These are phyloP conservation scores for Phytophthora constricta DNA, from an alignment of 352 stramenopile genomes.

Conservation along the genomic window DNA sequence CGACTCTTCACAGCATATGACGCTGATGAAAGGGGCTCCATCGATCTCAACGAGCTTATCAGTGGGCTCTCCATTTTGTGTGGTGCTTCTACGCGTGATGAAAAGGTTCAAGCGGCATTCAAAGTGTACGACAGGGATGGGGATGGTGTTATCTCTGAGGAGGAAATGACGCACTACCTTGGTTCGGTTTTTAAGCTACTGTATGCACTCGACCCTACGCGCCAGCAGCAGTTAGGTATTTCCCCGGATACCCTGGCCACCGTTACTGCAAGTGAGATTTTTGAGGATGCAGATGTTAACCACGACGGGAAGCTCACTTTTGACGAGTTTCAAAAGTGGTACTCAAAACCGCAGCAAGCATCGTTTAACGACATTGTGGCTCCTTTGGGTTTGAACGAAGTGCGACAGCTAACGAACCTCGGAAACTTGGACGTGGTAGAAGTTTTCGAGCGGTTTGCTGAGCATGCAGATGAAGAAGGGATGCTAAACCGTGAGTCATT, in stretches of 20 bases:
- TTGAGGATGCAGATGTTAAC: conserved; percentile 88
- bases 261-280: conserved; percentile 82
- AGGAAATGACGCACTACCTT: conserved; percentile 90
- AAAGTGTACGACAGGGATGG: conserved; percentile 86
- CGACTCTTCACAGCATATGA: conserved; percentile 85
- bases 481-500: conserved; percentile 73
- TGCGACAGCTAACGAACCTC: conserved; percentile 85
- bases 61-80: conserved; percentile 80
- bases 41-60: conserved; percentile 82
- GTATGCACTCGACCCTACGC: conserved; percentile 74
- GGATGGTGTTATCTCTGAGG: conserved; percentile 83
- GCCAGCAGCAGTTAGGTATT: conserved; percentile 62
- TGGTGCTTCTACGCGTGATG: conserved; percentile 54
- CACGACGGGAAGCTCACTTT: conserved; percentile 84
- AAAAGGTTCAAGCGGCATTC: conserved; percentile 81
- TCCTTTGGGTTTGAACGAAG: conserved; percentile 79
- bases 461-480: conserved; percentile 64
- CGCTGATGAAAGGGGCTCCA: conserved; percentile 65
- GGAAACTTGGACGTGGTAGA: conserved; percentile 85
- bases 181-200: conserved; percentile 84
- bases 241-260: conserved; percentile 66
- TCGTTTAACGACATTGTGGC: conserved; percentile 79
- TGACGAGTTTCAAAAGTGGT: conserved; percentile 89
- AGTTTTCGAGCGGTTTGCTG: conserved; percentile 87
- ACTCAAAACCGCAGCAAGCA: conserved; percentile 64